Percentiles rank a stretch among this genome's conserved stretches.
Conservation (phyloP, 257 asterid genomes). For the Gardenia jasminoides region DNA sequence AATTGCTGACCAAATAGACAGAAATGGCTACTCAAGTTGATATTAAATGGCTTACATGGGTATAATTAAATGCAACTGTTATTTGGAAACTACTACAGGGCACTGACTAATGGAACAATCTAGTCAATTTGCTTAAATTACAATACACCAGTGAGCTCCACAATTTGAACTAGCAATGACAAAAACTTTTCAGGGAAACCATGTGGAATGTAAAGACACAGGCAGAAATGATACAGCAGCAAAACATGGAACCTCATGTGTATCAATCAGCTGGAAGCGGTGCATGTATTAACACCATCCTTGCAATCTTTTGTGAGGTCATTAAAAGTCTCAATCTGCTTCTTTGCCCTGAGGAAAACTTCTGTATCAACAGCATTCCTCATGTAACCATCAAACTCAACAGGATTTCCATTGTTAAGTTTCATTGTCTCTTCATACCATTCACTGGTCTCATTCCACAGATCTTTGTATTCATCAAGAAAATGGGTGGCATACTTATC, state of each 20-base stretch:
- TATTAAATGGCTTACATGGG: background rate
- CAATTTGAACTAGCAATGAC: constrained; percentile 6
- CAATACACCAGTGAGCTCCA: background rate
- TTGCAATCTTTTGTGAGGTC: constrained; percentile 80
- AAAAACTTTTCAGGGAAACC: constrained; percentile 12
- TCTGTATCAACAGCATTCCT: constrained; percentile 69
- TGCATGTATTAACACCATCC: constrained; percentile 69
- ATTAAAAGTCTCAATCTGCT: constrained; percentile 77
- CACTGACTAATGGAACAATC: background rate
- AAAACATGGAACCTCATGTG: background rate
- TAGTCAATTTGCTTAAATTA: background rate
- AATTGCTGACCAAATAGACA: background rate
- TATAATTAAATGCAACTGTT: background rate
- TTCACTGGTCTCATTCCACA: constrained; percentile 68
- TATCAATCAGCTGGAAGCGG: constrained; percentile 37
- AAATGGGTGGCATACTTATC: constrained; percentile 66
- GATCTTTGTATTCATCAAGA: constrained; percentile 65
- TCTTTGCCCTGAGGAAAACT: constrained; percentile 68
- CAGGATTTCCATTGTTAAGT: constrained; percentile 61
- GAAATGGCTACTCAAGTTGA: background rate
- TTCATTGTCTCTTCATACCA: constrained; percentile 70
- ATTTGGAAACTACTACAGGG: background rate
- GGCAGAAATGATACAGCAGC: background rate
- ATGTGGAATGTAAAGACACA: background rate
- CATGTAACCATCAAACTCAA: constrained; percentile 90